Evolutionary conservation across 176 grass and related monocot species (phyloP).

Genomic region (Urochloa ruziziensis): DNA sequence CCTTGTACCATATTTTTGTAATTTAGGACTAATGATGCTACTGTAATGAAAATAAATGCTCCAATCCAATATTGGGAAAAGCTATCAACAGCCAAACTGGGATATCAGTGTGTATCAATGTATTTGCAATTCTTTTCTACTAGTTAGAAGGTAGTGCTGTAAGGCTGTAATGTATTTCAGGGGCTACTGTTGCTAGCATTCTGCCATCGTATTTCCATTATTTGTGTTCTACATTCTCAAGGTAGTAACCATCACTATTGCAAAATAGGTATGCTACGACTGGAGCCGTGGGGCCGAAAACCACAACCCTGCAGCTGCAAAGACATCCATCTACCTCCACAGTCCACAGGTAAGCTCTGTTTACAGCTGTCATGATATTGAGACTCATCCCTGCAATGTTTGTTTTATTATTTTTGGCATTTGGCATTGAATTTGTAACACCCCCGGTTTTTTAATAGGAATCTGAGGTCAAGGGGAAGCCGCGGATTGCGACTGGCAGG

Average conservation of each 20-base stretch:
- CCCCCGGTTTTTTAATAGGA: slow-evolving; percentile 47
- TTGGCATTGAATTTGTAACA: too few species aligned
- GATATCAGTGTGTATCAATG: not conserved
- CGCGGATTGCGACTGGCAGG: slow-evolving; percentile 68
- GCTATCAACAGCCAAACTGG: not conserved
- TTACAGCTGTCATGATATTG: not conserved
- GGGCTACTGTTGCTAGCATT: not conserved
- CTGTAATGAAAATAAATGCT: not conserved
- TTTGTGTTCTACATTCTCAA: not conserved
- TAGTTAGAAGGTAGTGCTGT: not conserved
- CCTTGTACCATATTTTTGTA: not conserved
- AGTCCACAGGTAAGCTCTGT: slow-evolving; percentile 58
- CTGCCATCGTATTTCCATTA: not conserved
- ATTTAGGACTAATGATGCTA: not conserved
- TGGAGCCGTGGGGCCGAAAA: slow-evolving; percentile 94
- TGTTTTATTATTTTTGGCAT: not conserved
- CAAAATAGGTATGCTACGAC: slow-evolving; percentile 79
- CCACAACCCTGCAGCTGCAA: slow-evolving; percentile 85
- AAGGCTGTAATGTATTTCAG: not conserved
- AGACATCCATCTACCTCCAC: slow-evolving; percentile 96
- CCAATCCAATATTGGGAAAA: not conserved
- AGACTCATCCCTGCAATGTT: not conserved
- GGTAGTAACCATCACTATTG: not conserved
- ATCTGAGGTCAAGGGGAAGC: slow-evolving; percentile 94
- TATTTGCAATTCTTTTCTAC: not conserved